Percentiles rank a stretch among this genome's conserved stretches.
Evolutionary conservation across 148 eudicot genomes (phyloP).

Genomic region (Diospyros lotus): DNA sequence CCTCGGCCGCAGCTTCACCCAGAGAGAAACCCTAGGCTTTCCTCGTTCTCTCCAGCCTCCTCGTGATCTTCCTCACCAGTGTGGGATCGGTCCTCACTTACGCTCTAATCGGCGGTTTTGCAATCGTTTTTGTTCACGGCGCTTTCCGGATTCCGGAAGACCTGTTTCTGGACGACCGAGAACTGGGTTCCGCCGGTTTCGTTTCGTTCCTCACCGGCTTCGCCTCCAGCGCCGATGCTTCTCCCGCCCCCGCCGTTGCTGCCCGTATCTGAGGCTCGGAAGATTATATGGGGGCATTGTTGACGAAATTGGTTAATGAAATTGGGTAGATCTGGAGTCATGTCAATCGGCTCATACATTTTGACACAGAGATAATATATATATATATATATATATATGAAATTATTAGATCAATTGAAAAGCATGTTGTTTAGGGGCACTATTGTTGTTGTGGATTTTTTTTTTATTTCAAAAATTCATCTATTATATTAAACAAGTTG

Average conservation of each 20-base stretch:
- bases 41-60: constrained; percentile 12
- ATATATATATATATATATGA: not conserved
- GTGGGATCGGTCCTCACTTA: constrained; percentile 24
- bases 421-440: not conserved
- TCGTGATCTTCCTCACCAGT: constrained; percentile 23
- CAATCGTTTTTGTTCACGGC: constrained; percentile 17
- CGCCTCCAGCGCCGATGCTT: constrained; percentile 10
- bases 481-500: too few species aligned
- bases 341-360: not conserved
- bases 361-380: not conserved
- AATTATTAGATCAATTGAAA: not conserved
- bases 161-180: constrained; percentile 19
- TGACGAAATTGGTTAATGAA: not conserved
- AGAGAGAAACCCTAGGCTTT: constrained; percentile 18
- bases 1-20: constrained; percentile 16
- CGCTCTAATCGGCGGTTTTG: constrained; percentile 14
- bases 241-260: constrained; percentile 7
- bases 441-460: not conserved
- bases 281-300: not conserved
- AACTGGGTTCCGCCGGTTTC: constrained; percentile 10
- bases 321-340: not conserved
- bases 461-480: too few species aligned
- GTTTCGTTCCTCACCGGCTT: constrained; percentile 19
- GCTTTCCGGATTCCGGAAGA: constrained; percentile 23
- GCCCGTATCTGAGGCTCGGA: constrained; percentile 9